These are phyloP conservation scores for Nemania sp. DNA, from an alignment of 2,329 filamentous ascomycete genomes.

Conservation along the genomic window DNA sequence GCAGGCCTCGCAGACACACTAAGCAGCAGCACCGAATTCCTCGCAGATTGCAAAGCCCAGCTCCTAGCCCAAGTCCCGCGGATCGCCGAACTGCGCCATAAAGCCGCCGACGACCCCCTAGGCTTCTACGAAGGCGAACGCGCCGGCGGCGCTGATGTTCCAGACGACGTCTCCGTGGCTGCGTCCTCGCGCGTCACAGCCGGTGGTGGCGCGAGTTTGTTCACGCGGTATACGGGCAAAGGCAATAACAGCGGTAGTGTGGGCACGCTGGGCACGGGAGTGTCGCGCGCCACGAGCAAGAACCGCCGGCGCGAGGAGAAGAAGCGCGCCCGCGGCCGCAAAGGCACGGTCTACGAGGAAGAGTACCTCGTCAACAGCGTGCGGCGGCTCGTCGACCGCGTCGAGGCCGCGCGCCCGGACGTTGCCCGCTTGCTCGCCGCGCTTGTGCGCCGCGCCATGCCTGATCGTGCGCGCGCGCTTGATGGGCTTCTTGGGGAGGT, in stretches of 20 bases:
- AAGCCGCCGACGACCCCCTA: slow-evolving; percentile 82
- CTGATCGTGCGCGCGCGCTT: slow-evolving; percentile 79
- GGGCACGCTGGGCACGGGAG: slow-evolving; percentile 72
- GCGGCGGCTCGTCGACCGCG: slow-evolving; percentile 77
- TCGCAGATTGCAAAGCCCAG: slow-evolving; percentile 90
- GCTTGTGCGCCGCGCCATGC: slow-evolving; percentile 79
- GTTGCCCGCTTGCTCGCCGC: slow-evolving; percentile 75
- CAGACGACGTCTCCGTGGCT: slow-evolving; percentile 90
- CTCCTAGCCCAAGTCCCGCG: slow-evolving; percentile 83
- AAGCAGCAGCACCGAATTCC: slow-evolving; percentile 81
- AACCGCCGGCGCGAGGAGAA: slow-evolving; percentile 89
- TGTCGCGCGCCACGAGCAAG: slow-evolving; percentile 80
- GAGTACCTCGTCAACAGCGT: slow-evolving; percentile 94
- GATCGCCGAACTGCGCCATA: slow-evolving; percentile 77
- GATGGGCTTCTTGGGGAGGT: slow-evolving; percentile 76
- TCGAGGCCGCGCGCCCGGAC: slow-evolving; percentile 74
- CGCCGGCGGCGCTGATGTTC: slow-evolving; percentile 67
- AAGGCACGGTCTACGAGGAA: slow-evolving; percentile 96
- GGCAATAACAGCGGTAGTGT: slow-evolving; percentile 65
- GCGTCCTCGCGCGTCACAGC: slow-evolving; percentile 80
- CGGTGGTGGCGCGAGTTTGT: slow-evolving; percentile 76
- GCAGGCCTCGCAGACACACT: slow-evolving; percentile 78
- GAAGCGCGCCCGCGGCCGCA: slow-evolving; percentile 91
- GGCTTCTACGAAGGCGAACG: slow-evolving; percentile 85
- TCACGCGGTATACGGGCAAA: slow-evolving; percentile 87